Base-by-base conservation (phyloP, 2,329 filamentous ascomycete species). In the Endocalyx cinctus region DNA sequence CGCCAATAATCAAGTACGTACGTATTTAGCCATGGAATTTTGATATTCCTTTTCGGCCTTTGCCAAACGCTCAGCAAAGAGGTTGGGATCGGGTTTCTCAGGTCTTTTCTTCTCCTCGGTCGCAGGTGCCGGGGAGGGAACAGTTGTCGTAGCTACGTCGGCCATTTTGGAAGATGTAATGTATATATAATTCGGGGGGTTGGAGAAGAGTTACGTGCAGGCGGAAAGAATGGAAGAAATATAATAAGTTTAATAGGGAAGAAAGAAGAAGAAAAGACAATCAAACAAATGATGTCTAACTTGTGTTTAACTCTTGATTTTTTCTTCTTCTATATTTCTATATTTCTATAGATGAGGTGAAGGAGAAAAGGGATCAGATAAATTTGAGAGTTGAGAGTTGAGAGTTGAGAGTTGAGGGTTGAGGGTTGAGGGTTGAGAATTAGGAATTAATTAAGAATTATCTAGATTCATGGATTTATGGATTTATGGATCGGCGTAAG, bases 1-100 rank as follows among this genome's bases (percentile, higher is more conserved):
- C 6, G 15, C 17, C 25, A 15, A 33, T 22, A 25, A 26, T 19
- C 12, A 13, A 23, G 17, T 27, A 50, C 59, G 27, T 54, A 64
- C 60, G 29, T 59, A 60, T 47, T 54, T 54, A 50, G 86, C 81
- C 68, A 92, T 84, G 29, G 82, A 74, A 33, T 78, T 79, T 56
- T 83, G 72, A 66, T 94, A 83, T 47, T 85, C 87, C 70, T 95
- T 94, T 66, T 97, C 87, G 17, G 84, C 84, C 66, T 84, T 78
- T 31, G 78, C 81, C 41, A 95, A 73, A 44, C 77, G 74, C 58
- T 81, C 75, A 68, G 94, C 88, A 72, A 82, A 98, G 49, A 73
- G 69, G 46, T 82, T 83, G 68, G 92, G 85, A 62, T 96, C 86
- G 29, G 92, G 92, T 73, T 84, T 87, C 64, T 85, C 77, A 34